phyloP scores from a whole-genome alignment of 768 basidiomycete genomes.

The Tricholoma saponaceum region DNA sequence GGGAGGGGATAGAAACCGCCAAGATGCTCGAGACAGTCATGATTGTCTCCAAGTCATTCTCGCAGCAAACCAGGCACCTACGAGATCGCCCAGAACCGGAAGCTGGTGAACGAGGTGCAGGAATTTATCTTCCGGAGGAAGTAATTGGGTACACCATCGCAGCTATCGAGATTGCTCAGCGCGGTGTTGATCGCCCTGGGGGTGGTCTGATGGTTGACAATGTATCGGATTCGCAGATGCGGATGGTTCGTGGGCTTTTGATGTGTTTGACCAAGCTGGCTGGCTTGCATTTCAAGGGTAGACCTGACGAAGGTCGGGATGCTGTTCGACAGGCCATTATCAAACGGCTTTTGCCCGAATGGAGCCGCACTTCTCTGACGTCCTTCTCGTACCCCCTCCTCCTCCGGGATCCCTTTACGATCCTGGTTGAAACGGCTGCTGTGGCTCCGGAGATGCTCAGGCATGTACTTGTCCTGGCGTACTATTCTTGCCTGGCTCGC shows the following conservation, averaged over 20 bases:
- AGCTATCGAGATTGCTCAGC: constrained; percentile 73
- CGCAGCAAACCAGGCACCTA: constrained; percentile 80
- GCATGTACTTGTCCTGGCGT: constrained; percentile 83
- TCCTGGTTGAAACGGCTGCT: constrained; percentile 87
- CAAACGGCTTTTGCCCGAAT: constrained; percentile 86
- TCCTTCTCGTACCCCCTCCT: constrained; percentile 84
- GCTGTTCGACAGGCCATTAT: constrained; percentile 82
- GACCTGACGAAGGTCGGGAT: constrained; percentile 72
- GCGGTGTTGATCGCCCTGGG: constrained; percentile 50
- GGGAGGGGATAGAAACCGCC: constrained; percentile 53
- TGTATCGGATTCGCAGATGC: constrained; percentile 71
- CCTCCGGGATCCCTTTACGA: constrained; percentile 84
- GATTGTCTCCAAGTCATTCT: constrained; percentile 71
- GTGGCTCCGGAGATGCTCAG: constrained; percentile 87
- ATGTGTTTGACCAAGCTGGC: constrained; percentile 64
- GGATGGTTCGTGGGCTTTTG: constrained; percentile 75
- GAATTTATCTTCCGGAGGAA: constrained; percentile 90
- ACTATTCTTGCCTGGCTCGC: constrained; percentile 87
- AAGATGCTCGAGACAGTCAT: constrained; percentile 90
- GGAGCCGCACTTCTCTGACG: constrained; percentile 82
- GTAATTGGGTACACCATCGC: constrained; percentile 86
- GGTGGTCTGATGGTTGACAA: constrained; percentile 63
- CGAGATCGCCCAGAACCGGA: constrained; percentile 76
- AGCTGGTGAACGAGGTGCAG: constrained; percentile 68
- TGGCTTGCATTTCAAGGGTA: constrained; percentile 61